These are phyloP conservation scores for Ensete glaucum DNA, from an alignment of 176 grass and related monocot genomes.

Conservation along the genomic window DNA sequence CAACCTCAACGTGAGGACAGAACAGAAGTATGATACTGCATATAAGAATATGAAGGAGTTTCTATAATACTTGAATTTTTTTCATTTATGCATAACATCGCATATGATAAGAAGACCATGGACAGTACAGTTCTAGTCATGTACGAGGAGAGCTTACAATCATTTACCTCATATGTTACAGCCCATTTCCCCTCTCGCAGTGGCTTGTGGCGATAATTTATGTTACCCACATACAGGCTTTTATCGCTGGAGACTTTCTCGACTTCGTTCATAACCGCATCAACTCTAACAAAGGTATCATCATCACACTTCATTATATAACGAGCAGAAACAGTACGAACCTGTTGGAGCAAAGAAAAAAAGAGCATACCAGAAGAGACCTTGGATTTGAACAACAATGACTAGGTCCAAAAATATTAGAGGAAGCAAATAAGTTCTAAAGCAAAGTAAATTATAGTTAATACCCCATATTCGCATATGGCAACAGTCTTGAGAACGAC, in stretches of 20 bases:
- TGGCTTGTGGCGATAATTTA: slow-evolving; percentile 7
- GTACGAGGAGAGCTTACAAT: background rate
- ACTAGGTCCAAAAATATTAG: background rate
- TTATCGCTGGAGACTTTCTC: background rate
- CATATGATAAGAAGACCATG: no score
- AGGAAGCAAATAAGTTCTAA: no score
- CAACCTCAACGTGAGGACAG: no score
- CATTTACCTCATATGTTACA: slow-evolving; percentile 6
- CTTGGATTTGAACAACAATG: background rate
- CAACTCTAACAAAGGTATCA: slow-evolving; percentile 11
- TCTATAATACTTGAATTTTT: no score
- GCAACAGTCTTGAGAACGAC: slow-evolving; percentile 16
- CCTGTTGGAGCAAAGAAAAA: background rate
- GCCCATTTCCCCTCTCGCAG: slow-evolving; percentile 2
- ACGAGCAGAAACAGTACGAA: background rate
- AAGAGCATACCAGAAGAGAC: background rate
- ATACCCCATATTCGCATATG: slow-evolving; percentile 8
- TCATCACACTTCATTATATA: slow-evolving; percentile 16
- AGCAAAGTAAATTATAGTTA: background rate
- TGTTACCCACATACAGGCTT: slow-evolving; percentile 3
- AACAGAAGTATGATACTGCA: no score
- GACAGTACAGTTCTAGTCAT: no score
- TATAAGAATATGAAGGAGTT: no score
- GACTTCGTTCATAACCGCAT: background rate
- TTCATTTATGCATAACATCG: no score